A percentile compares a stretch with the other conserved stretches of the same genome.
Evolutionary conservation across 805 yeast species (phyloP).

Genomic region (Kodamaea neixiangensis): DNA sequence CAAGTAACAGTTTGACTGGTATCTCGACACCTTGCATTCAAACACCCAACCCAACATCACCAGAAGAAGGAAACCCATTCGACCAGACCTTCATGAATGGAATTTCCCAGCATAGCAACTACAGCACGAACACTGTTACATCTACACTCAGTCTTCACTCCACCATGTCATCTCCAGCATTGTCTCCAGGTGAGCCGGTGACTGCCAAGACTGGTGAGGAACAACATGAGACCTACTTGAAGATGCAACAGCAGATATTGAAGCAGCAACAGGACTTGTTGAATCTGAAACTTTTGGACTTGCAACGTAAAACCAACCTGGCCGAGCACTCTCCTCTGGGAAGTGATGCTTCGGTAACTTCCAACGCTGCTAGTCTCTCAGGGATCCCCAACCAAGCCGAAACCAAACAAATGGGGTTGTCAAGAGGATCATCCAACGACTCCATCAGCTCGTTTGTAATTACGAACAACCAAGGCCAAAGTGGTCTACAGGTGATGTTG

Average conservation of each 20-base stretch:
- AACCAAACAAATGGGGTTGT: slow-evolving; percentile 2
- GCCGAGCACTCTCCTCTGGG: slow-evolving; percentile 1
- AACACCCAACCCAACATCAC: slow-evolving; percentile 31
- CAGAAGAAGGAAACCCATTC: slow-evolving; percentile 39
- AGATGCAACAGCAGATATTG: slow-evolving; percentile 39
- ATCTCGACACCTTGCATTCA: slow-evolving; percentile 39
- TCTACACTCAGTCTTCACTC: slow-evolving; percentile 6
- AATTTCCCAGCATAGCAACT: slow-evolving; percentile 4
- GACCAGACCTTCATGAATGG: slow-evolving; percentile 28
- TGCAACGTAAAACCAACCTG: slow-evolving; percentile 3
- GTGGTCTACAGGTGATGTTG: slow-evolving; percentile 11
- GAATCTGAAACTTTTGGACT: slow-evolving; percentile 4
- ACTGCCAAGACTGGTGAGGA: slow-evolving; percentile 17
- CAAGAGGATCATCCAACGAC: slow-evolving; percentile 11
- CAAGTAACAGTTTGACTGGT: slow-evolving; percentile 28
- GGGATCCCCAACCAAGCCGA: background rate
- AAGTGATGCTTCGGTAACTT: background rate
- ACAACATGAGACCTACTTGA: slow-evolving; percentile 39
- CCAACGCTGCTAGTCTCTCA: background rate
- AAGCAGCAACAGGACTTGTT: slow-evolving; percentile 38
- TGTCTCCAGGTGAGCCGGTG: slow-evolving; percentile 6
- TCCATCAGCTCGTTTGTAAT: slow-evolving; percentile 13
- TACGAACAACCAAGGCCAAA: background rate
- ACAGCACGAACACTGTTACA: slow-evolving; percentile 10
- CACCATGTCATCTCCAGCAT: slow-evolving; percentile 7